These are phyloP conservation scores for Euphorbia corollata DNA, from an alignment of 441 rosid genomes.

Conservation along the genomic window DNA sequence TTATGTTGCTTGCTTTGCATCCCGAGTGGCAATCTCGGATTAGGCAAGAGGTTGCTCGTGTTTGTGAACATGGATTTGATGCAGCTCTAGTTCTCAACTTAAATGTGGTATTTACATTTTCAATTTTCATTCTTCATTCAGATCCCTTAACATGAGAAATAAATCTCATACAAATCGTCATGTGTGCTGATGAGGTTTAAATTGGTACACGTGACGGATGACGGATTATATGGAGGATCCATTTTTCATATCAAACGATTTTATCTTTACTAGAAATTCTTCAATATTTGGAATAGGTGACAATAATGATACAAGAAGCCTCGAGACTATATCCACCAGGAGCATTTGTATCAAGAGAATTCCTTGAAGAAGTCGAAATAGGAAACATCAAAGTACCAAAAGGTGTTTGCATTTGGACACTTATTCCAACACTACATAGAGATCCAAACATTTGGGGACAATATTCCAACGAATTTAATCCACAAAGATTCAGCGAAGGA, in stretches of 20 bases:
- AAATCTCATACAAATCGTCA: no score
- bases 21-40: constrained; percentile 18
- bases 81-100: constrained; percentile 23
- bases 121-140: no score
- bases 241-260: no score
- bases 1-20: constrained; percentile 18
- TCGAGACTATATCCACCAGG: constrained; percentile 43
- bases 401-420: constrained; percentile 51
- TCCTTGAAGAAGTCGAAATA: constrained; percentile 40
- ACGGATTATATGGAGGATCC: no score
- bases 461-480: constrained; percentile 56
- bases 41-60: constrained; percentile 19
- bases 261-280: no score
- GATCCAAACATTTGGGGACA: constrained; percentile 56
- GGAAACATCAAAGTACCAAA: constrained; percentile 44
- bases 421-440: constrained; percentile 51
- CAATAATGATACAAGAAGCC: constrained; percentile 15
- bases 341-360: constrained; percentile 58
- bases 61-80: constrained; percentile 25
- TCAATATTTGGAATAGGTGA: not conserved
- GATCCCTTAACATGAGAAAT: no score
- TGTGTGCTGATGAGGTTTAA: no score
- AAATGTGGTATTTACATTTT: constrained; percentile 40
- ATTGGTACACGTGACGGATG: no score
- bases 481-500: constrained; percentile 51